Evolutionary conservation across 169 alveolate genomes (phyloP), one percentile per base, ranked within the genome.

Genomic region (Plasmodium gonderi): DNA sequence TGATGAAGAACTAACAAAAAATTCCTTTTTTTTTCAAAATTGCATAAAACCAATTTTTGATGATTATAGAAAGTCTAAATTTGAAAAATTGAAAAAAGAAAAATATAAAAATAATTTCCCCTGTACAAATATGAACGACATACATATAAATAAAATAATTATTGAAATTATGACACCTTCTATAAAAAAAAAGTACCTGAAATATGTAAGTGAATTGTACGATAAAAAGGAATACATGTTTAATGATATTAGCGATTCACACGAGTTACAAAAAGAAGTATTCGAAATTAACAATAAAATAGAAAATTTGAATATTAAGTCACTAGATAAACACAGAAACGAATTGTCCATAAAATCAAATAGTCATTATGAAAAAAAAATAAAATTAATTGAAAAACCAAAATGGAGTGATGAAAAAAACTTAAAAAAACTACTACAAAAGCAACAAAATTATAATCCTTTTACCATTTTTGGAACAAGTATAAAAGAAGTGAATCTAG

Each of bases 391-490:
- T 69, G 68, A 69, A 47, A 83, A 72, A 51, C 92, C 92, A 1
- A 47, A 72, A 26, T 83, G 92, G 92, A 49, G 83, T 26, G 42
- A 83, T 68, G 40, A 68, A 72, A 17, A 69, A 26, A 83, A 83
- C 64, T 69, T 83, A 69, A 69, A 83, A 74, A 49, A 69, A 83
- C 75, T 83, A 74, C 65, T 83, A 72, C 44, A 49, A 26, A 83
- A 45, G 14, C 92, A 83, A 33, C 83, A 83, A 20, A 69, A 83
- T 69, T 69, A 69, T 83, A 83, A 83, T 42, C 92, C 92, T 40
- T 83, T 83, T 83, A 83, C 92, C 6, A 83, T 83, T 31, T 83
- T 83, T 72, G 92, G 92, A 8, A 83, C 92, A 17, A 83, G 92
- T 44, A 74, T 83, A 69, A 72, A 69, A 42, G 83, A 83, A 60